A percentile compares a stretch with the other conserved stretches of the same genome.
Evolutionary conservation across 2,329 filamentous ascomycete genomes (phyloP).

Genomic region (Penicillium sp.): DNA sequence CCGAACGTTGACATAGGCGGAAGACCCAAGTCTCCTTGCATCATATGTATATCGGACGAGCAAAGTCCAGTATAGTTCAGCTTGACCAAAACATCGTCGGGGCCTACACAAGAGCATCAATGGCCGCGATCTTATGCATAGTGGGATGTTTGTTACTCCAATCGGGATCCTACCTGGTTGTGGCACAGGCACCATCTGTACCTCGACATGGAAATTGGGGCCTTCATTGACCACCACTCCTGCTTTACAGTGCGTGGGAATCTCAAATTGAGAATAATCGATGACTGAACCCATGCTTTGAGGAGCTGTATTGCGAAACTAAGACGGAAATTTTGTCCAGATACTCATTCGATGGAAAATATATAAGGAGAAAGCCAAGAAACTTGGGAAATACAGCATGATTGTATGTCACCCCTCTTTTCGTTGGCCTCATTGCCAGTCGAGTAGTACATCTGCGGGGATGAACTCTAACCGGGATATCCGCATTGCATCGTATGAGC

Average conservation of each 20-base stretch:
- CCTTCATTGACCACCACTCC: slow-evolving; percentile 53
- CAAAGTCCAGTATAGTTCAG: slow-evolving; percentile 60
- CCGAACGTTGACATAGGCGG: slow-evolving; percentile 48
- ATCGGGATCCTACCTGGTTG: slow-evolving; percentile 41
- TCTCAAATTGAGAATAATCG: slow-evolving; percentile 16
- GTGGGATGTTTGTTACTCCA: background rate
- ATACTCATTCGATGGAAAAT: background rate
- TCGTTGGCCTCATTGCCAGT: background rate
- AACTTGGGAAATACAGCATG: slow-evolving; percentile 1
- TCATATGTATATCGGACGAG: slow-evolving; percentile 57
- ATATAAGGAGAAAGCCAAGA: background rate
- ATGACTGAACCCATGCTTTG: slow-evolving; percentile 10
- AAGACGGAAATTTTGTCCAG: too few species aligned
- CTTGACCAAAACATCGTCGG: slow-evolving; percentile 56
- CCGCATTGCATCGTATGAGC: background rate
- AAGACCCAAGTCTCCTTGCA: slow-evolving; percentile 53
- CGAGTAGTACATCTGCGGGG: background rate
- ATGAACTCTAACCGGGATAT: background rate
- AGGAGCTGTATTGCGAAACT: background rate
- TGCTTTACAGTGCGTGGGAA: slow-evolving; percentile 52
- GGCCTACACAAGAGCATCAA: slow-evolving; percentile 34
- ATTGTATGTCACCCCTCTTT: slow-evolving; percentile 10
- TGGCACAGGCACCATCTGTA: slow-evolving; percentile 50
- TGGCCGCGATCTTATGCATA: background rate
- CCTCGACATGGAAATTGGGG: slow-evolving; percentile 49